Evolutionary conservation across 495 filamentous ascomycete species (phyloP).

Genomic region (Lasiosphaeria ovina): DNA sequence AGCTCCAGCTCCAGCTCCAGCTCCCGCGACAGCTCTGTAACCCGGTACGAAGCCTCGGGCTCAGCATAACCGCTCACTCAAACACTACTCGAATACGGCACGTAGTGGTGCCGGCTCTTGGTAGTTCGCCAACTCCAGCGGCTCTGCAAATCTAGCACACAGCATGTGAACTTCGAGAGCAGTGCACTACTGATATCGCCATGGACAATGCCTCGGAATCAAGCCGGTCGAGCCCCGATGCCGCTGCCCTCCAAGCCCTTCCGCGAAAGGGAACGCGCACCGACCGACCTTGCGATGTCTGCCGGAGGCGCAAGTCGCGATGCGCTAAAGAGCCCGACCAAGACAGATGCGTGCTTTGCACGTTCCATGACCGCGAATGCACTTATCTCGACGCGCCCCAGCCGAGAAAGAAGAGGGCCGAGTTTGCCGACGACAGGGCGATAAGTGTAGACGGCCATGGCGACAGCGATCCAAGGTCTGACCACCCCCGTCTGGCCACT

Average conservation of each 20-base stretch:
- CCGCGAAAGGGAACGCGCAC: slow-evolving; percentile 16
- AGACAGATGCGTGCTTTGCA: slow-evolving; percentile 47
- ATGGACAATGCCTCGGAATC: slow-evolving; percentile 27
- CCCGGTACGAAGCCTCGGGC: background rate
- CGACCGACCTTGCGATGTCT: slow-evolving; percentile 59
- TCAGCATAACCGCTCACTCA: too few species aligned
- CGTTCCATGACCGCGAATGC: slow-evolving; percentile 48
- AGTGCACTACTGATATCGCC: background rate
- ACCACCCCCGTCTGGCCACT: background rate
- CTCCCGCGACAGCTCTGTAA: too few species aligned
- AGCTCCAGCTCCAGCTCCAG: background rate
- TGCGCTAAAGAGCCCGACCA: slow-evolving; percentile 67
- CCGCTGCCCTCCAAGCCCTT: slow-evolving; percentile 13
- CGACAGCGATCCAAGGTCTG: slow-evolving; percentile 11
- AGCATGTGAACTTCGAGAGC: slow-evolving; percentile 3
- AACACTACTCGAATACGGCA: too few species aligned
- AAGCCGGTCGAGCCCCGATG: slow-evolving; percentile 23
- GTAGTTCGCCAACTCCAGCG: too few species aligned
- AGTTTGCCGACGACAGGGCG: slow-evolving; percentile 12
- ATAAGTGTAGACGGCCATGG: slow-evolving; percentile 8
- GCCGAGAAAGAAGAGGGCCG: slow-evolving; percentile 48
- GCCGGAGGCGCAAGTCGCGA: slow-evolving; percentile 71
- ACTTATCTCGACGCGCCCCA: slow-evolving; percentile 53
- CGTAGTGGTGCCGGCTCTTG: too few species aligned
- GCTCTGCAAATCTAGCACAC: background rate